Conservation (phyloP, 139 green algal species). For the Ettlia oleoabundans region DNA sequence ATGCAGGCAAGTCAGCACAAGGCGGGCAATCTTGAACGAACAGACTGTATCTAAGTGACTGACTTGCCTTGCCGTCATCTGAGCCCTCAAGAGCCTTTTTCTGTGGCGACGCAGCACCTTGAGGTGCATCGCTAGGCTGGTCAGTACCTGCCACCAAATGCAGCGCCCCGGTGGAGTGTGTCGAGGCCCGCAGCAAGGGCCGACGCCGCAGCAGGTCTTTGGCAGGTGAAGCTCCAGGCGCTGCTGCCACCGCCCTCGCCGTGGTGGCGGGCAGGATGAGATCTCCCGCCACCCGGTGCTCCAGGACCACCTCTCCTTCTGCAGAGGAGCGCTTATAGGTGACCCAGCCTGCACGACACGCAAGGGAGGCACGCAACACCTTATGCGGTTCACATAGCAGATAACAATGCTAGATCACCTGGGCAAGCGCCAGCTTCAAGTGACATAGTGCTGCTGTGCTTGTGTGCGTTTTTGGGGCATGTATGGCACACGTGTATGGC, state of each 20-base stretch:
- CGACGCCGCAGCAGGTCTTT: neutral
- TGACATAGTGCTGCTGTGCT: too few species aligned
- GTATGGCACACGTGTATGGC: too few species aligned
- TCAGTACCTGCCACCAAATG: neutral
- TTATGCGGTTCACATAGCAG: too few species aligned
- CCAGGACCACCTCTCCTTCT: neutral
- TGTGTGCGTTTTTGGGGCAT: too few species aligned
- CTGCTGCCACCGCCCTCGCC: neutral
- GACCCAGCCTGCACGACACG: slow-evolving; percentile 12
- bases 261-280: neutral
- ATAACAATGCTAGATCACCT: too few species aligned
- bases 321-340: neutral
- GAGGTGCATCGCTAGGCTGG: neutral
- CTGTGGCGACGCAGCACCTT: neutral
- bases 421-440: neutral
- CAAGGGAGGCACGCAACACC: too few species aligned
- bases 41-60: too few species aligned
- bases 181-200: neutral
- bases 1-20: too few species aligned
- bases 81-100: neutral
- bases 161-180: neutral
- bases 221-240: neutral
- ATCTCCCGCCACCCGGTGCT: slow-evolving; percentile 32
- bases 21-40: too few species aligned
- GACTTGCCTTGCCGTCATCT: neutral